Base-by-base conservation (phyloP, 192 early-diverging fungal species). In the Spinellus fusiger region DNA sequence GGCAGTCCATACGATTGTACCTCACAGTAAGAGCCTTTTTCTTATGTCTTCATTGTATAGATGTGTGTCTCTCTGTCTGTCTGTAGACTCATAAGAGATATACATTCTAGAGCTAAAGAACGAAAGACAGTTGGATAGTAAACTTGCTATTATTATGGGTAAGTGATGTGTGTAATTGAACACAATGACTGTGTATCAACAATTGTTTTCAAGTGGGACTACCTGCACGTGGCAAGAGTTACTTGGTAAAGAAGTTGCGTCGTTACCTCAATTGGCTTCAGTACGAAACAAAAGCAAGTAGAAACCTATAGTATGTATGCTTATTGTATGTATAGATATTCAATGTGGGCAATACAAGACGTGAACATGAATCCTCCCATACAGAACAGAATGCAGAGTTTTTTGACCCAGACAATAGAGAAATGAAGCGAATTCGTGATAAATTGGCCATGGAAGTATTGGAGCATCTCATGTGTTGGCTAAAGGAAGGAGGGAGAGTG, bases 341-440 rank as follows among this genome's bases (percentile, higher is more conserved):
- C 70, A 99, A 99, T 66, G 96, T 99, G 6, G 96, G 96, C 56
- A 96, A 96, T 74, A 80, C 89, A 7, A 80, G 96, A 48, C 83
- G 96, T 50, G 83, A 87, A 25, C 37, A 49, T 12, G 38, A 61
- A n/a, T 76, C 73, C 0, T 76, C 81, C 27, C 69, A 64, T 31
- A 44, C 40, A 3, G 73, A 61, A 5, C 94, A 98, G 54, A 85
- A 87, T 54, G 85, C 90, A 26, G 70, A 75, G 5, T 98, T 98
- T 65, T 98, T 98, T 71, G 96, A 98, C 58, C 89, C 93, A 12
- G 70, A 87, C 68, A 98, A 98, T 70, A 67, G 65, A 7, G 73
- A 87, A 31, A 91, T 88, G 44, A 79, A 80, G 33, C 75, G 80
- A 32, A 65, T 91, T 27, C 86, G 96, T 55, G 95, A 98, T 65